Conservation (phyloP, 805 yeast species). For the Kazachstania africana region DNA sequence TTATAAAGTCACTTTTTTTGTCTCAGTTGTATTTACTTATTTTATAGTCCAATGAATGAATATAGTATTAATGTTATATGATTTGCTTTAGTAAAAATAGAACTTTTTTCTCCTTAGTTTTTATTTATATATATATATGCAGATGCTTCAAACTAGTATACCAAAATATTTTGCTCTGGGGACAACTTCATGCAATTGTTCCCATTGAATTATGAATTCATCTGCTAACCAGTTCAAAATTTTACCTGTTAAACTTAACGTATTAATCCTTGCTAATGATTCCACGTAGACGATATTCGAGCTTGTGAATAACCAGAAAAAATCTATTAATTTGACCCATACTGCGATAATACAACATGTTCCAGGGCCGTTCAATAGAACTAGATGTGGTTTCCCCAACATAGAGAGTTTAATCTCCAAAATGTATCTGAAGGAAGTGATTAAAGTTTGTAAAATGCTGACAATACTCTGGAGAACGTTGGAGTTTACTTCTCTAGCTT, state of each 20-base stretch:
- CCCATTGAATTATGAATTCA: conserved; percentile 88
- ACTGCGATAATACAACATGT: conserved; percentile 24
- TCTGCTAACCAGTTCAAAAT: conserved; percentile 61
- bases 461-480: conserved; percentile 20
- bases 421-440: conserved; percentile 12
- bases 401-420: conserved; percentile 10
- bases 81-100: too few relatives aligned
- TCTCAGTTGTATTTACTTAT: neutral
- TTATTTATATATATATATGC: neutral
- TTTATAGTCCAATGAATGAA: too few relatives aligned
- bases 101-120: neutral
- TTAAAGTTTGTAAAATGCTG: conserved; percentile 26
- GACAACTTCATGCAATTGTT: conserved; percentile 33
- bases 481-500: conserved; percentile 32
- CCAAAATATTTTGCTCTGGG: conserved; percentile 67
- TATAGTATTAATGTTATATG: too few relatives aligned
- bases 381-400: conserved; percentile 15
- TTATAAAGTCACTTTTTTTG: conserved; percentile 1
- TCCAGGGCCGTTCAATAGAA: conserved; percentile 31
- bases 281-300: conserved; percentile 66
- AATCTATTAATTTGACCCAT: conserved; percentile 20
- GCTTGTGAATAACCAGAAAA: conserved; percentile 7
- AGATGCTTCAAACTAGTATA: conserved; percentile 41
- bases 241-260: conserved; percentile 65
- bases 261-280: conserved; percentile 16